Evolutionary conservation across 805 yeast genomes (phyloP).

Genomic region (Brettanomyces sp.): DNA sequence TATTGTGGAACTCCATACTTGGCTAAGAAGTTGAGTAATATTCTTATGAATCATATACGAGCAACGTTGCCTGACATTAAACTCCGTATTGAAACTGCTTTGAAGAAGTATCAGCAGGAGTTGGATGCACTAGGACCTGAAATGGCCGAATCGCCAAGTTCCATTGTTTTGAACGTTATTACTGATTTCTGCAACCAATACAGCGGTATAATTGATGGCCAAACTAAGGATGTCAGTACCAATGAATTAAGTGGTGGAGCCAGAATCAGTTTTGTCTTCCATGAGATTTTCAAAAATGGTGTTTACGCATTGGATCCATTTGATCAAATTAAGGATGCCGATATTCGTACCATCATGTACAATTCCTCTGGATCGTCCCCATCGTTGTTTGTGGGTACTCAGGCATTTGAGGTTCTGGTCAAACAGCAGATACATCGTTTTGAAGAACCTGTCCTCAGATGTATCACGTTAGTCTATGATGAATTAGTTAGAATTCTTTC

Average conservation of each 20-base stretch:
- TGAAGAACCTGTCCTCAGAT: slow-evolving; percentile 86
- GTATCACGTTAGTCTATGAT: slow-evolving; percentile 86
- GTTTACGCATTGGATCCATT: slow-evolving; percentile 88
- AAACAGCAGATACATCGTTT: slow-evolving; percentile 89
- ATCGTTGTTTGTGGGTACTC: slow-evolving; percentile 91
- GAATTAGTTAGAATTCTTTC: slow-evolving; percentile 86
- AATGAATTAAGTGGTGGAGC: slow-evolving; percentile 97
- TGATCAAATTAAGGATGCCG: slow-evolving; percentile 91
- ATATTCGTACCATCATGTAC: slow-evolving; percentile 93
- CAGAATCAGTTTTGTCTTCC: slow-evolving; percentile 92
- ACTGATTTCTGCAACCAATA: slow-evolving; percentile 90
- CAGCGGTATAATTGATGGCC: slow-evolving; percentile 85
- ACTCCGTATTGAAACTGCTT: slow-evolving; percentile 74
- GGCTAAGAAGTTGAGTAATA: slow-evolving; percentile 83
- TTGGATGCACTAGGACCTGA: slow-evolving; percentile 77
- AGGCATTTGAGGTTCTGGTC: slow-evolving; percentile 91
- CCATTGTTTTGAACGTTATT: slow-evolving; percentile 81
- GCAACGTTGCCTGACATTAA: slow-evolving; percentile 88
- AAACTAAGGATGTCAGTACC: slow-evolving; percentile 78
- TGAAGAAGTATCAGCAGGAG: slow-evolving; percentile 79
- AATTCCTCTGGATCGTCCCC: slow-evolving; percentile 96
- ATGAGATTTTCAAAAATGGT: slow-evolving; percentile 91
- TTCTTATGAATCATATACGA: slow-evolving; percentile 83
- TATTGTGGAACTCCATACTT: slow-evolving; percentile 98
- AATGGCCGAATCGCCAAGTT: slow-evolving; percentile 79